A percentile compares a stretch with the other conserved stretches of the same genome.
These are phyloP conservation scores for Tolypocladium nubicola DNA, from an alignment of 2,329 filamentous ascomycete genomes.

Conservation along the genomic window DNA sequence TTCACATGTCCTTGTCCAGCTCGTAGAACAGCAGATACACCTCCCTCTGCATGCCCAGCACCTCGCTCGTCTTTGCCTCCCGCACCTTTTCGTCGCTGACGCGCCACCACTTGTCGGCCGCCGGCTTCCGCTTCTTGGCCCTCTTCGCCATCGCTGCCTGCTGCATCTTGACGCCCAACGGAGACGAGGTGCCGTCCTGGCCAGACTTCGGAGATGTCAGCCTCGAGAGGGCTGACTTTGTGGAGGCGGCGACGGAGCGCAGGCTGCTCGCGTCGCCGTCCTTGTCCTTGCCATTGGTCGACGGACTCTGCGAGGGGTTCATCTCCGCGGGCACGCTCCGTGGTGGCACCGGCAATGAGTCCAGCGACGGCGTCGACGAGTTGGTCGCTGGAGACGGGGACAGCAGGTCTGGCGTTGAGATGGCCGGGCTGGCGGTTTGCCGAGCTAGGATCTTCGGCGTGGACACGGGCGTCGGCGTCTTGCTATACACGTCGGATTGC, in stretches of 20 bases:
- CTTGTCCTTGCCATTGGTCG: constrained; percentile 22
- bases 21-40: constrained; percentile 97
- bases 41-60: constrained; percentile 87
- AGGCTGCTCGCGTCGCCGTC: constrained; percentile 42
- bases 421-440: constrained; percentile 27
- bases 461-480: constrained; percentile 40
- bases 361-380: constrained; percentile 26
- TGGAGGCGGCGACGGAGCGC: constrained; percentile 45
- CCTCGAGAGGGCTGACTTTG: constrained; percentile 40
- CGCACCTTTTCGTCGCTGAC: constrained; percentile 97
- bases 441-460: constrained; percentile 34
- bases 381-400: constrained; percentile 23
- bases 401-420: constrained; percentile 37
- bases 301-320: constrained; percentile 13
- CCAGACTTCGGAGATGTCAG: constrained; percentile 29
- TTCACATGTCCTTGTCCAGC: constrained; percentile 45
- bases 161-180: constrained; percentile 7
- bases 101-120: constrained; percentile 79
- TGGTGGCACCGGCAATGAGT: constrained; percentile 18
- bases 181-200: constrained; percentile 12
- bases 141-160: constrained; percentile 18
- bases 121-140: constrained; percentile 43
- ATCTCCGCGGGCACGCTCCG: constrained; percentile 21
- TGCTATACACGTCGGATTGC: constrained; percentile 62
- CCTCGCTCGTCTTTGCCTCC: constrained; percentile 84